A percentile compares a stretch with the other conserved stretches of the same genome.
These are phyloP conservation scores for Cephalotrichum gorgonifer DNA, from an alignment of 2,329 filamentous ascomycete genomes.

Conservation along the genomic window DNA sequence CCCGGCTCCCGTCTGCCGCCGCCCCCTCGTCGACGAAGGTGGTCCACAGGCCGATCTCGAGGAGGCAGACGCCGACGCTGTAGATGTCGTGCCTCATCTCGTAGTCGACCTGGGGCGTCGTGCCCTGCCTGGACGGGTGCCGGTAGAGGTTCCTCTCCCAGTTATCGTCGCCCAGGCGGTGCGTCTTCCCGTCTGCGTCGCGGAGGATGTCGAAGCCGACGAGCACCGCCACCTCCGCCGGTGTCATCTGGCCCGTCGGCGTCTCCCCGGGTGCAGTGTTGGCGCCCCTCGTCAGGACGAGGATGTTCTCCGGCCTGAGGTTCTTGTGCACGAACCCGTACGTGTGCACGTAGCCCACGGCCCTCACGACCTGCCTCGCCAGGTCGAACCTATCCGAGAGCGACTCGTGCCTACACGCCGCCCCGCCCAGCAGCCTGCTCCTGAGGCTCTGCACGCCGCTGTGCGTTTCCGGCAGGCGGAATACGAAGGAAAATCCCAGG, in stretches of 20 bases:
- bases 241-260: background rate
- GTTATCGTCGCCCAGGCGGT: background rate
- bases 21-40: background rate
- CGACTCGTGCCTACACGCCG: background rate
- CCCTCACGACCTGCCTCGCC: conserved; percentile 7
- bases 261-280: no score
- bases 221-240: background rate
- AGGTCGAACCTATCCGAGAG: conserved; percentile 18
- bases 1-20: conserved; percentile 14
- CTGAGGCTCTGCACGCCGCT: background rate
- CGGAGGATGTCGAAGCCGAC: conserved; percentile 12
- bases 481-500: background rate
- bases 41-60: conserved; percentile 41
- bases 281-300: background rate
- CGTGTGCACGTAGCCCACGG: conserved; percentile 29
- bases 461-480: background rate
- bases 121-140: conserved; percentile 35
- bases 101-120: conserved; percentile 16
- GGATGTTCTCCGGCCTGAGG: conserved; percentile 15
- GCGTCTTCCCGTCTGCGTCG: conserved; percentile 9
- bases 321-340: conserved; percentile 35
- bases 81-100: conserved; percentile 44
- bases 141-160: conserved; percentile 31
- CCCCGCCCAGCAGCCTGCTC: background rate
- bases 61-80: conserved; percentile 36